phyloP scores from a whole-genome alignment of 1,139 yeast genomes.

The Hansenula lynferdii region DNA sequence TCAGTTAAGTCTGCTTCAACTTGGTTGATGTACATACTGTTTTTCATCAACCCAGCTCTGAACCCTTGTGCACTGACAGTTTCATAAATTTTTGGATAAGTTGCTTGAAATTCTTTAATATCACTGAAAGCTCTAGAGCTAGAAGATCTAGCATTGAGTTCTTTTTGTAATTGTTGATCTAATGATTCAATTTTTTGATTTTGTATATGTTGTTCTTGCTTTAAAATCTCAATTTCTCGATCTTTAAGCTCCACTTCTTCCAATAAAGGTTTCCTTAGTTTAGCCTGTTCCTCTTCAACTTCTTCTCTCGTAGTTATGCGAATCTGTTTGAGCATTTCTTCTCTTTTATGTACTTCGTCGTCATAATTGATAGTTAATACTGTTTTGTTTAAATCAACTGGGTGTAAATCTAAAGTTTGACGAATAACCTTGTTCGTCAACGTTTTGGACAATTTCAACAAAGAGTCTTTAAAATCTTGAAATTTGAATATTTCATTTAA shows the following conservation, averaged over 20 bases:
- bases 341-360: neutral
- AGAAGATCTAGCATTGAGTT: neutral
- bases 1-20: neutral
- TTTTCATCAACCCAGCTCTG: constrained; percentile 1
- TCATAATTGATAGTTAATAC: neutral
- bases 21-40: neutral
- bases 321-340: neutral
- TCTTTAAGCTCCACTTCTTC: neutral
- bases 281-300: neutral
- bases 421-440: constrained; percentile 4
- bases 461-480: constrained; percentile 1
- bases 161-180: neutral
- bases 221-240: neutral
- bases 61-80: constrained; percentile 1
- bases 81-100: constrained; percentile 1
- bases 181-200: neutral
- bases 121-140: neutral
- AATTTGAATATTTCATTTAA: neutral
- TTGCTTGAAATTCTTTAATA: constrained; percentile 3
- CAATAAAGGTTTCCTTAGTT: neutral
- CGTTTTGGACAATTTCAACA: constrained; percentile 3
- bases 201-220: neutral
- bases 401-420: neutral
- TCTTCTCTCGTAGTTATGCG: neutral
- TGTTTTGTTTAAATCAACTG: neutral